phyloP scores from a whole-genome alignment of 352 stramenopile genomes.

The Phytophthora idaei region DNA sequence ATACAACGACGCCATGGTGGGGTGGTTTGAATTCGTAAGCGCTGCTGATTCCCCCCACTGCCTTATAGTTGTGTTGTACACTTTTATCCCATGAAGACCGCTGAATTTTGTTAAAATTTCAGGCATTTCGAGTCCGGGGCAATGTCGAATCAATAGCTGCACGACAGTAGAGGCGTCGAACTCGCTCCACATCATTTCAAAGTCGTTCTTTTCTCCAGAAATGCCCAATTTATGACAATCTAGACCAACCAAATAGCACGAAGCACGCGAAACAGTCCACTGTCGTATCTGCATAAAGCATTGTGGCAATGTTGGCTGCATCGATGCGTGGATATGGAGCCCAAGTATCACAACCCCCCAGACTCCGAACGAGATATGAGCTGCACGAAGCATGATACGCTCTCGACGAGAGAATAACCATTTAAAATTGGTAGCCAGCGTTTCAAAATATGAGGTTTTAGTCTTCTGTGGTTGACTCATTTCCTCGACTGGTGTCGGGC shows the following conservation, averaged over 20 bases:
- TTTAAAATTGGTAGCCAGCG: background rate
- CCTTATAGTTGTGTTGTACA: constrained; percentile 13
- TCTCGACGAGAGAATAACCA: background rate
- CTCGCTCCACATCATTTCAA: background rate
- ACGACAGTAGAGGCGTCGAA: constrained; percentile 7
- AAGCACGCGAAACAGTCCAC: constrained; percentile 32
- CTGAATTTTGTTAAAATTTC: constrained; percentile 10
- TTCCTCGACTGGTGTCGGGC: background rate
- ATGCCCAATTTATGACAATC: constrained; percentile 12
- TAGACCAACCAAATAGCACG: constrained; percentile 42
- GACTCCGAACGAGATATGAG: constrained; percentile 7
- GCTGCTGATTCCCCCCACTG: constrained; percentile 7
- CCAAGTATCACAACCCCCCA: constrained; percentile 8
- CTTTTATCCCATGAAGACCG: background rate
- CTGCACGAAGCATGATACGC: background rate
- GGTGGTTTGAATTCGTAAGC: constrained; percentile 3
- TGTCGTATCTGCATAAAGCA: constrained; percentile 28
- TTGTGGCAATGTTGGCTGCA: constrained; percentile 1
- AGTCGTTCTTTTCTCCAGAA: constrained; percentile 8
- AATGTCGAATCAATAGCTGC: constrained; percentile 7
- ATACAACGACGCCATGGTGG: background rate
- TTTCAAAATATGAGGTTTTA: background rate
- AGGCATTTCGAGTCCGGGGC: constrained; percentile 7
- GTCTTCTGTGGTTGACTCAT: background rate
- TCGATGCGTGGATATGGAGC: constrained; percentile 9